Evolutionary conservation across 176 grass and related monocot genomes (phyloP).

Genomic region (Oryza nivara): DNA sequence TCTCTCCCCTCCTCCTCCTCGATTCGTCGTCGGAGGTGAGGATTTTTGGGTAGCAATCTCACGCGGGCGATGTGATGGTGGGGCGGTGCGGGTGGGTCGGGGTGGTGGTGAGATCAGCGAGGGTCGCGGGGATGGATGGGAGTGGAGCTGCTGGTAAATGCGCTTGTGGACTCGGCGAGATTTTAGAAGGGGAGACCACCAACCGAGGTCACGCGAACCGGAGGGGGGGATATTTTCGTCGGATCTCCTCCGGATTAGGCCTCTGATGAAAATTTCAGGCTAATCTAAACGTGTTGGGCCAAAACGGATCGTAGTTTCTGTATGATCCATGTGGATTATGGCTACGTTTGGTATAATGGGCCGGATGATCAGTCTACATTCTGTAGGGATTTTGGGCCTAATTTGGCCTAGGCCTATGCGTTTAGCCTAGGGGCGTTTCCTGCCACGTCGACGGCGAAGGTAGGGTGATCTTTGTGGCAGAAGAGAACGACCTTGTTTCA

Average conservation of each 20-base stretch:
- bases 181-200: slow-evolving; percentile 20
- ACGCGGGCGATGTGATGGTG: slow-evolving; percentile 34
- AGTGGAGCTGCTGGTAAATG: slow-evolving; percentile 38
- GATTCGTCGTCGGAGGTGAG: neutral
- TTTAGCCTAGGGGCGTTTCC: no score
- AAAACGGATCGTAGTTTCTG: neutral
- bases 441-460: no score
- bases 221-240: neutral
- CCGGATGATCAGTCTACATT: neutral
- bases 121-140: neutral
- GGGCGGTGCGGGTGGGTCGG: neutral
- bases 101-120: slow-evolving; percentile 37
- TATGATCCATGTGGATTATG: neutral
- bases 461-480: no score
- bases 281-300: neutral
- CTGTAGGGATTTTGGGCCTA: neutral
- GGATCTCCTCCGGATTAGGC: neutral
- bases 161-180: slow-evolving; percentile 9
- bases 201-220: neutral
- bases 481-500: no score
- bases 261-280: neutral
- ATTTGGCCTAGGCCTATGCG: no score
- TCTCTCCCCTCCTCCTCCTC: neutral
- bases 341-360: neutral
- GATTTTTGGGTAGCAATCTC: slow-evolving; percentile 34